These are phyloP conservation scores for Botryotinia narcissicola DNA, from an alignment of 2,329 filamentous ascomycete genomes.

Conservation along the genomic window DNA sequence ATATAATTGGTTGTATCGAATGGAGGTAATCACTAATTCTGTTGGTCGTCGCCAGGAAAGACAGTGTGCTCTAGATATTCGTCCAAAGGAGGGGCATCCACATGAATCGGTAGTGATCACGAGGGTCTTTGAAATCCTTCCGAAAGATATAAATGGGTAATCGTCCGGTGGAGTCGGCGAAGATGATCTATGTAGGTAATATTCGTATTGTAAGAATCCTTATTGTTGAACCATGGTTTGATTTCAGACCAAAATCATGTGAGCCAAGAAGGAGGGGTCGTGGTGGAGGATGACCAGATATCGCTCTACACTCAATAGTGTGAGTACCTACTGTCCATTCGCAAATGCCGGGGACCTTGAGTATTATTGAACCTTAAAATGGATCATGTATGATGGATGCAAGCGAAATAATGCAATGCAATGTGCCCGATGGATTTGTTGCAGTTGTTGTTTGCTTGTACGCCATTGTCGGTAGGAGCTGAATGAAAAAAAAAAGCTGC, in stretches of 20 bases:
- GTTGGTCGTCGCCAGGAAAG: neutral
- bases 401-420: neutral
- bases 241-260: neutral
- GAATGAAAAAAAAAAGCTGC: neutral
- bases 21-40: neutral
- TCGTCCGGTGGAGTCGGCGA: neutral
- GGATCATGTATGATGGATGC: neutral
- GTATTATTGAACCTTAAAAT: neutral
- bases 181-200: neutral
- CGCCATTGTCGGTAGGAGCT: constrained; percentile 3
- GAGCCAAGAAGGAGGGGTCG: neutral
- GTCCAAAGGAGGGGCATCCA: neutral
- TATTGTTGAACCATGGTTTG: neutral
- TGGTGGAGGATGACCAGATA: neutral
- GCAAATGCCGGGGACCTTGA: neutral
- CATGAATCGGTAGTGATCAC: neutral
- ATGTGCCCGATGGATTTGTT: neutral
- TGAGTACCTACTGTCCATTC: neutral
- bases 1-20: neutral
- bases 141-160: neutral
- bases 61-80: neutral
- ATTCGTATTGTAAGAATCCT: neutral
- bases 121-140: neutral
- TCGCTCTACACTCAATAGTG: neutral
- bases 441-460: neutral